Base-by-base conservation (phyloP, 345 rosid genomes). In the Euphorbia lathyris region DNA sequence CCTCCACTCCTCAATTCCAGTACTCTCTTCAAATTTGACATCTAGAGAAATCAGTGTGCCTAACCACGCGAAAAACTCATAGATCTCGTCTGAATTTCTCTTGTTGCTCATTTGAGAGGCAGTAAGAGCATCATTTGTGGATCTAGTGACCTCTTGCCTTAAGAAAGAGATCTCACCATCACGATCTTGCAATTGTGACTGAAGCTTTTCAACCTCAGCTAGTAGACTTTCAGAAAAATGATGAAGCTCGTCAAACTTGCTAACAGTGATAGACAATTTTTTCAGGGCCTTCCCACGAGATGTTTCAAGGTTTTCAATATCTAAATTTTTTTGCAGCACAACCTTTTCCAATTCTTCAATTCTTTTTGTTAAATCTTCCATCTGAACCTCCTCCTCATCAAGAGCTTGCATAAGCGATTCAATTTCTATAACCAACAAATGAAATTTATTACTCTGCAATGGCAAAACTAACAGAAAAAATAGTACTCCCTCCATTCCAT, bases 351-450 rank as follows among this genome's bases (percentile, higher is more conserved):
- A 73, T 67, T 82, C 89, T 72, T 82, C 72, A 25, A 84, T 77
- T 78, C 82, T 91, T 83, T 80, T 82, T 25, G 74, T 83, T 81
- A 86, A 78, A 78, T 78, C 88, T 68, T 91, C 98, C 93, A 94
- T 87, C 78, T 94, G 96, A 56, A 83, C 77, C 86, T 91, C 98
- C 83, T 91, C 96, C 83, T 87, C 98, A 53, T 94, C 98, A 71
- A 94, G 93, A 48, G 99, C 99, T 88, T 95, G 99, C 88, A 85
- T 91, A 58, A 94, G 86, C 45, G 88, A 87, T 75, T 90, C 99
- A 58, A 92, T 88, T 84, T 95, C 99, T 95, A 86, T 42, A 69
- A 30, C 32, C 40, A 71, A 71, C 36, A 70, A 32, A 65, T 45
- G 61, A 23, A 34, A 74, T 26, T 61, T 16, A 53, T 62, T 64